A percentile compares a stretch with the other conserved stretches of the same genome.
Conservation (phyloP, 2,329 filamentous ascomycete genomes). For the Phialophora verrucosa region DNA sequence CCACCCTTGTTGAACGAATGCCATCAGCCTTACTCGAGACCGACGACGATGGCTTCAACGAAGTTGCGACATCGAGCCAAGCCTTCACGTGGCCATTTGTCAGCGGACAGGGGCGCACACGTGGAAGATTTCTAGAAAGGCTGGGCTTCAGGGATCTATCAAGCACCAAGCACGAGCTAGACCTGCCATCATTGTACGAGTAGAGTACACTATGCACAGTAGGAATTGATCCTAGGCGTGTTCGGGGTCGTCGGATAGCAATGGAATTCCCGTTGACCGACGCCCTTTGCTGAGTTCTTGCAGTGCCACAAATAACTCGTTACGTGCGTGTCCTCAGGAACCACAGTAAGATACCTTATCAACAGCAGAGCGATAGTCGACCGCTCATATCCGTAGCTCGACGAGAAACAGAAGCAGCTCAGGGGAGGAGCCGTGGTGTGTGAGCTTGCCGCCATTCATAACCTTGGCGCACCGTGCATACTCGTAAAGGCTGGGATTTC, state of each 20-base stretch:
- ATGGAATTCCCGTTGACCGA: background rate
- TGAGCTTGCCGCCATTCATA: background rate
- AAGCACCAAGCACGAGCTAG: background rate
- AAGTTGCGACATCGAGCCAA: no score
- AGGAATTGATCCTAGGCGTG: background rate
- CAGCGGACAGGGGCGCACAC: no score
- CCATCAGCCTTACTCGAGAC: no score
- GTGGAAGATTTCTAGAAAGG: background rate
- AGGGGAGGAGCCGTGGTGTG: background rate
- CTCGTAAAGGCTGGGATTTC: conserved; percentile 1
- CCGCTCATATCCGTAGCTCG: background rate
- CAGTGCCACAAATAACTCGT: background rate
- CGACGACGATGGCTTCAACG: no score
- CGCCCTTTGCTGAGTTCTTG: background rate
- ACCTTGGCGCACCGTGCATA: background rate
- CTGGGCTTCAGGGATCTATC: background rate
- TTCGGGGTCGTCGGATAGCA: background rate
- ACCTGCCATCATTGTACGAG: background rate
- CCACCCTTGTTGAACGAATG: no score
- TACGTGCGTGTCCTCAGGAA: background rate
- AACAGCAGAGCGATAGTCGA: background rate
- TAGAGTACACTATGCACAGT: background rate
- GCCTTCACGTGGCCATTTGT: no score
- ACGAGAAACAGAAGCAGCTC: background rate
- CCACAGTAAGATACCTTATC: background rate